phyloP scores from a whole-genome alignment of 345 rosid genomes.

The Eucalyptus marginata region DNA sequence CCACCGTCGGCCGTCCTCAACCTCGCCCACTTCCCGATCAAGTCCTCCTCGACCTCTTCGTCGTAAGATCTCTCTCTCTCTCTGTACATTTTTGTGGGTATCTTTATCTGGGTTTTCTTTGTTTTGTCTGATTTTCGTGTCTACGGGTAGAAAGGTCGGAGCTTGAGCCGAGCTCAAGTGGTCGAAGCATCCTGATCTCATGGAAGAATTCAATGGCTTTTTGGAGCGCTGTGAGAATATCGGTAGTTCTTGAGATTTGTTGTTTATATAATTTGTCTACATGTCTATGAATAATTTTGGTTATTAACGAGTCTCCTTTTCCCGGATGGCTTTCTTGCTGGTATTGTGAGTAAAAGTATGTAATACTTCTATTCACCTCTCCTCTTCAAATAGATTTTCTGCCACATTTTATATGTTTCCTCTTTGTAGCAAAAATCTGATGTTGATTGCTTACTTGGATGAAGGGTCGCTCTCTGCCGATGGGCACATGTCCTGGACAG shows the following conservation, averaged over 20 bases:
- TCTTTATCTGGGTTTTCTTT: no score
- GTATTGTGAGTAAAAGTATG: slow-evolving; percentile 93
- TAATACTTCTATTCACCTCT: not conserved
- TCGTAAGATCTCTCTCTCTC: no score
- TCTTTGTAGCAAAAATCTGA: not conserved
- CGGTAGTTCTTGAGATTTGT: slow-evolving; percentile 30
- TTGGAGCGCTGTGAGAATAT: slow-evolving; percentile 81
- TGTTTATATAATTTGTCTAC: not conserved
- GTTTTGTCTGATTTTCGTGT: no score
- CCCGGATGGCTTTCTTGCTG: slow-evolving; percentile 96
- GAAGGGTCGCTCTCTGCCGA: slow-evolving; percentile 63
- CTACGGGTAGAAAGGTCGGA: no score
- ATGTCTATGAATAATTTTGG: slow-evolving; percentile 8
- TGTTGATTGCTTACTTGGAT: not conserved
- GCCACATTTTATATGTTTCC: not conserved
- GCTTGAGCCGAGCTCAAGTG: no score
- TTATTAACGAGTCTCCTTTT: not conserved
- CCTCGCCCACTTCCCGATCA: no score
- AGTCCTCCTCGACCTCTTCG: no score
- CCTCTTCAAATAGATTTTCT: not conserved
- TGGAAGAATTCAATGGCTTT: slow-evolving; percentile 86
- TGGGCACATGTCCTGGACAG: slow-evolving; percentile 40
- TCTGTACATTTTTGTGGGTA: no score
- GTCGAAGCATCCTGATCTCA: slow-evolving; percentile 78
- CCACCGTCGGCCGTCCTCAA: no score